Conservation (phyloP, 805 yeast genomes). For the Candida chauliodis region DNA sequence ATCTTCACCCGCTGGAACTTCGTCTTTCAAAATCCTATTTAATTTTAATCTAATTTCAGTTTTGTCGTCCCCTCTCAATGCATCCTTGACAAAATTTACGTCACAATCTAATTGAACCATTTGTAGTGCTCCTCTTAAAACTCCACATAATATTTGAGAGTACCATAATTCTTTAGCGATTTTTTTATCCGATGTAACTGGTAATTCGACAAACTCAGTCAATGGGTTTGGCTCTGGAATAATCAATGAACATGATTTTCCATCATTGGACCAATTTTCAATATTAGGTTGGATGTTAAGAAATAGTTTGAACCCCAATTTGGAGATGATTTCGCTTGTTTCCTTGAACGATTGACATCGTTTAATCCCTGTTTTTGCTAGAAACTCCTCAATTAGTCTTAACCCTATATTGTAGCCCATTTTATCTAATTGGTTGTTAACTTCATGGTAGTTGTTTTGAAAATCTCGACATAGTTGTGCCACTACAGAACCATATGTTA, state of each 20-base stretch:
- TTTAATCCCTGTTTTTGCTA: slow-evolving; percentile 82
- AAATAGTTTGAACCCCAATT: slow-evolving; percentile 87
- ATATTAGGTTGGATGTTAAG: slow-evolving; percentile 76
- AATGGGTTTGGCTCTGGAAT: slow-evolving; percentile 78
- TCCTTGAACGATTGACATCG: slow-evolving; percentile 78
- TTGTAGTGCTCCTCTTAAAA: slow-evolving; percentile 84
- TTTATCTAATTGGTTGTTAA: slow-evolving; percentile 77
- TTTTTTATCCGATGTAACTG: slow-evolving; percentile 59
- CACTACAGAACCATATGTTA: slow-evolving; percentile 92
- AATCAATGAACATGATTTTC: slow-evolving; percentile 67
- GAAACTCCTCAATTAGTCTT: slow-evolving; percentile 85
- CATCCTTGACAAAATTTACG: slow-evolving; percentile 74
- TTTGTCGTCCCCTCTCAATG: slow-evolving; percentile 71
- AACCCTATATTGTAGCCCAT: slow-evolving; percentile 97
- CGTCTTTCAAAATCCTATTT: slow-evolving; percentile 76
- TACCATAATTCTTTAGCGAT: slow-evolving; percentile 82
- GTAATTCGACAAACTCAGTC: slow-evolving; percentile 92
- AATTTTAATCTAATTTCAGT: slow-evolving; percentile 79
- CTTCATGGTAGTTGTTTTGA: slow-evolving; percentile 68
- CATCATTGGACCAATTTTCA: slow-evolving; percentile 73
- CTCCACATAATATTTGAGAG: slow-evolving; percentile 86
- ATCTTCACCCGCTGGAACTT: slow-evolving; percentile 96
- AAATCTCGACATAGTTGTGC: slow-evolving; percentile 85
- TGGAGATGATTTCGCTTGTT: slow-evolving; percentile 81
- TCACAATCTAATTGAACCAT: slow-evolving; percentile 96